Evolutionary conservation across 805 yeast genomes (phyloP), one percentile per base, ranked within the genome.

Genomic region (Wickerhamiella domercqiae): DNA sequence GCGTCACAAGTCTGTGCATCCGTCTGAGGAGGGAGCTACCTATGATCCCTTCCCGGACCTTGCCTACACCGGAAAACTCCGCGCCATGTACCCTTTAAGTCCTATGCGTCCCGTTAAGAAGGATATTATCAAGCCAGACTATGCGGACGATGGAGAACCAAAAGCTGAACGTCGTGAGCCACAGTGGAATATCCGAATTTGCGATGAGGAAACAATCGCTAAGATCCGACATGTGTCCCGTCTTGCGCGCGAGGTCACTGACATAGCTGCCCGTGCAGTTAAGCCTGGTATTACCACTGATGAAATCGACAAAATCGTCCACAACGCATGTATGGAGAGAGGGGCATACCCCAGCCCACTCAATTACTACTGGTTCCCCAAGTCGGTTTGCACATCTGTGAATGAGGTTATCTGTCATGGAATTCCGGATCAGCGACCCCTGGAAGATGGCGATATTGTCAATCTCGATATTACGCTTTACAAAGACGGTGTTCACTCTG

Each of bases 381-480:
- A 84, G 56, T 74, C 90, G 17, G 70, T 82, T 30, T 90, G 98
- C 61, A 83, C 94, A 1, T 83, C 95, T 2, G 78, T 90, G 32
- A 90, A 90, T 59, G 98, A 90, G 64, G 75, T 84, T 40, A 80
- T 90, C 43, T 90, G 98, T 57, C 98, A 90, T 59, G 98, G 98
- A 45, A 80, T 90, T 41, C 98, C 98, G 20, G 98, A 90, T 60
- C 70, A 80, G 61, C 70, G 86, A 39, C 75, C 75, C 24, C 67
- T 90, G 45, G 62, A 81, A 56, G 97, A 87, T 47, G 98, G 98
- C 42, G 98, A 90, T 55, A 87, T 90, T 48, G 70, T 90, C 43
- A 90, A 90, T 55, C 63, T 90, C 46, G 98, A 90, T 56, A 81
- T 90, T 35, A 70, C 94, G 3, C 58, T 90, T 38, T 90, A 70